A percentile compares a stretch with the other conserved stretches of the same genome.
Conservation (phyloP, 441 rosid genomes). For the Lepidium campestre region DNA sequence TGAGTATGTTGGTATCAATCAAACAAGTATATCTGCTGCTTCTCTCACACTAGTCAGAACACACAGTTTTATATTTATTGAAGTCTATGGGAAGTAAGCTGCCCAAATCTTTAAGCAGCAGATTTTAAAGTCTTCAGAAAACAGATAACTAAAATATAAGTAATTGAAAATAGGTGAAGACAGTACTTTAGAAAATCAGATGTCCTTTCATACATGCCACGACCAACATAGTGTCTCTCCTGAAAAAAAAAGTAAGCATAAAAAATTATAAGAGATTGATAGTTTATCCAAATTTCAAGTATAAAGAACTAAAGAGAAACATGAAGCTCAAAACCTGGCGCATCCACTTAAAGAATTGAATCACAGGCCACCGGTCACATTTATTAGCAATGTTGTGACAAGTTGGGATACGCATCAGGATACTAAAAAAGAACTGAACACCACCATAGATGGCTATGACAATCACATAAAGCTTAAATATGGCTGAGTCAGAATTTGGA, state of each 20-base stretch:
- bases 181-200: slow-evolving; percentile 78
- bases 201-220: slow-evolving; percentile 95
- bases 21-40: slow-evolving; percentile 12
- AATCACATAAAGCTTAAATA: slow-evolving; percentile 69
- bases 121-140: slow-evolving; percentile 8
- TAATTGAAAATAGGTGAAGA: slow-evolving; percentile 15
- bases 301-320: slow-evolving; percentile 6
- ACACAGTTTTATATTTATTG: slow-evolving; percentile 1
- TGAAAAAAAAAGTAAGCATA: slow-evolving; percentile 31
- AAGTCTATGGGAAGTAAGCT: neutral
- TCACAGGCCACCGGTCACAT: slow-evolving; percentile 77
- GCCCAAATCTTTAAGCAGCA: slow-evolving; percentile 2
- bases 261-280: neutral
- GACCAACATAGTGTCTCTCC: slow-evolving; percentile 95
- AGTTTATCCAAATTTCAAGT: neutral
- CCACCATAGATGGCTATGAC: slow-evolving; percentile 85
- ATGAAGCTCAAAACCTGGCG: slow-evolving; percentile 66
- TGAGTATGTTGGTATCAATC: neutral
- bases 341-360: slow-evolving; percentile 95
- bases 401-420: slow-evolving; percentile 87
- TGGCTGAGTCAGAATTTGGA: slow-evolving; percentile 41
- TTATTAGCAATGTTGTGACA: slow-evolving; percentile 73
- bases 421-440: slow-evolving; percentile 71
- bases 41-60: slow-evolving; percentile 14
- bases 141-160: neutral